A percentile compares a stretch with the other conserved stretches of the same genome.
Evolutionary conservation across 1,139 yeast genomes (phyloP).

Genomic region (Pneumocystis wakefieldiae): DNA sequence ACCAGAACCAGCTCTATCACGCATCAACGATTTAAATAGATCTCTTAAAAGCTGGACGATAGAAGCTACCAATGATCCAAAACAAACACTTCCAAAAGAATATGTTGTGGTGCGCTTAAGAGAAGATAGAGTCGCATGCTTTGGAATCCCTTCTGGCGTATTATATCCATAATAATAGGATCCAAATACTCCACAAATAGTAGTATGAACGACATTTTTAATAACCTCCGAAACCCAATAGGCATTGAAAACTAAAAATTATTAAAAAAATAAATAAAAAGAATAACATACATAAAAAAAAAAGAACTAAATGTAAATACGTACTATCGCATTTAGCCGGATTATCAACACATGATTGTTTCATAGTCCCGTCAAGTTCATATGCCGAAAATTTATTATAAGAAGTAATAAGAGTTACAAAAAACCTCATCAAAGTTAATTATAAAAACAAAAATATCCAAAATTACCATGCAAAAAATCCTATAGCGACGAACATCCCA

Average conservation of each 20-base stretch:
- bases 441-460: background rate
- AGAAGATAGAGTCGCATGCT: constrained; percentile 67
- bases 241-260: constrained; percentile 43
- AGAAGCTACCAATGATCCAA: constrained; percentile 73
- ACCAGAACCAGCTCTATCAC: constrained; percentile 42
- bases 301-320: constrained; percentile 47
- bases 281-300: constrained; percentile 39
- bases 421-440: constrained; percentile 24
- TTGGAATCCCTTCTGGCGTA: constrained; percentile 70
- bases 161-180: constrained; percentile 70
- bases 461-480: constrained; percentile 39
- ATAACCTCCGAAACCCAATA: constrained; percentile 74
- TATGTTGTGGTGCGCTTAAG: constrained; percentile 70
- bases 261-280: background rate
- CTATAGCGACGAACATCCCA: constrained; percentile 52
- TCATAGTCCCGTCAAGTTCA: constrained; percentile 20
- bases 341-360: constrained; percentile 35
- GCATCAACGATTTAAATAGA: constrained; percentile 33
- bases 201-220: constrained; percentile 69
- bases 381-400: constrained; percentile 53
- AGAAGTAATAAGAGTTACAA: constrained; percentile 54
- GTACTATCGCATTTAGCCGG: constrained; percentile 57
- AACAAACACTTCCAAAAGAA: constrained; percentile 80
- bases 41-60: constrained; percentile 51
- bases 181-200: constrained; percentile 76